Conservation (phyloP, 768 basidiomycete genomes). For the Leccinum ochraceum region DNA sequence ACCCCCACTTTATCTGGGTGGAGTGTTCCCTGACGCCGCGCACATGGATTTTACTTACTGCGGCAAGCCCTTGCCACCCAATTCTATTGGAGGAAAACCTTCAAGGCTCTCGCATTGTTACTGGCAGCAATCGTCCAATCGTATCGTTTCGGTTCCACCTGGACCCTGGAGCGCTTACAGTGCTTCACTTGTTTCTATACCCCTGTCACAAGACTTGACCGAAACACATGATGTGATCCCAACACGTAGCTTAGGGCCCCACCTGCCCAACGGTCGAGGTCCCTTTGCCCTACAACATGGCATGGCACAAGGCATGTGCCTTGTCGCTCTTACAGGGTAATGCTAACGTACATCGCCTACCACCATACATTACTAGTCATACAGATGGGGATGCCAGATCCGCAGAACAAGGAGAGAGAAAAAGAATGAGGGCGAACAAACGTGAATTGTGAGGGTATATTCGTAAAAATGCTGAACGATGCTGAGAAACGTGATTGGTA, state of each 20-base stretch:
- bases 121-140: not conserved
- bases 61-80: not conserved
- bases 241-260: constrained; percentile 3
- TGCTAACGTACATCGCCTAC: constrained; percentile 19
- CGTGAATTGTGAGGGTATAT: constrained; percentile 24
- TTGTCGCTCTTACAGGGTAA: constrained; percentile 11
- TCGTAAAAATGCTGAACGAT: constrained; percentile 15
- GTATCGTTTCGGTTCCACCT: not conserved
- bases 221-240: constrained; percentile 8
- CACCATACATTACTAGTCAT: constrained; percentile 16
- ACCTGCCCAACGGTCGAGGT: constrained; percentile 16
- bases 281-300: constrained; percentile 1
- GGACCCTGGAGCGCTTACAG: not conserved
- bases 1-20: constrained; percentile 1
- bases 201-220: not conserved
- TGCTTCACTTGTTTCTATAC: not conserved
- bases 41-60: not conserved
- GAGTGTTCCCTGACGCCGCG: not conserved
- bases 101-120: not conserved
- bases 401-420: not conserved
- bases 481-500: constrained; percentile 13
- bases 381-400: constrained; percentile 28
- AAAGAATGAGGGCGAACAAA: not conserved
- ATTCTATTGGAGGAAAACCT: not conserved
- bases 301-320: constrained; percentile 4